These are phyloP conservation scores for Boletus barrowsii DNA, from an alignment of 768 basidiomycete genomes.

Conservation along the genomic window DNA sequence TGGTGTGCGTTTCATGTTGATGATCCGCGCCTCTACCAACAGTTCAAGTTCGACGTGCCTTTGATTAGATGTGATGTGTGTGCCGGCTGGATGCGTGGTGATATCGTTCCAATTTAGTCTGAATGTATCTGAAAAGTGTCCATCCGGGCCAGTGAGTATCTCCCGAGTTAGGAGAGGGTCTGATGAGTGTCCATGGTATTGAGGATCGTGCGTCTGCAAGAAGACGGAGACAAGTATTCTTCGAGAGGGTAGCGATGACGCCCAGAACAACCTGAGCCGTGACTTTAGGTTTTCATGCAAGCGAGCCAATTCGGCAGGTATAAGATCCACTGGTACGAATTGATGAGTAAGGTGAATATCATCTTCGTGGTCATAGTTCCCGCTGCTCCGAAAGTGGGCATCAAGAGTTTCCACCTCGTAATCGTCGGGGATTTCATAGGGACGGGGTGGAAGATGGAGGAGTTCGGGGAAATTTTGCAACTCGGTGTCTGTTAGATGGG, in stretches of 20 bases:
- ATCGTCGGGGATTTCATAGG: slow-evolving; percentile 59
- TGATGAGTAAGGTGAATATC: slow-evolving; percentile 13
- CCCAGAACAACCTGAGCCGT: slow-evolving; percentile 80
- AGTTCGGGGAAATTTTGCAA: slow-evolving; percentile 26
- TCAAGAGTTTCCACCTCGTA: slow-evolving; percentile 57
- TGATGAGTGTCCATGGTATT: slow-evolving; percentile 27
- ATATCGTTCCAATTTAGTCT: slow-evolving; percentile 67
- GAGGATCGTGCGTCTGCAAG: slow-evolving; percentile 24
- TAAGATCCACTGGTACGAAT: slow-evolving; percentile 20
- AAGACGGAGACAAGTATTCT: slow-evolving; percentile 63
- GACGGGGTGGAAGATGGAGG: slow-evolving; percentile 51
- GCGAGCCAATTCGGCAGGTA: slow-evolving; percentile 41
- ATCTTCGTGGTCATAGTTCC: slow-evolving; percentile 20
- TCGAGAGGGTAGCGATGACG: slow-evolving; percentile 62
- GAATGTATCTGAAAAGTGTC: slow-evolving; percentile 68
- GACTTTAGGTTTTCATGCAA: slow-evolving; percentile 74
- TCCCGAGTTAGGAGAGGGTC: slow-evolving; percentile 49
- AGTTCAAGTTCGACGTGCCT: slow-evolving; percentile 41
- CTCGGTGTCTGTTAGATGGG: slow-evolving; percentile 21
- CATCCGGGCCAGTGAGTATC: slow-evolving; percentile 62
- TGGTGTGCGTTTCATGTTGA: slow-evolving; percentile 38
- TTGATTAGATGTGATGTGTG: slow-evolving; percentile 58
- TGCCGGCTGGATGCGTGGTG: slow-evolving; percentile 54
- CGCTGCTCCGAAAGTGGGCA: slow-evolving; percentile 40
- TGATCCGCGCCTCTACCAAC: slow-evolving; percentile 51